phyloP scores from a whole-genome alignment of 495 filamentous ascomycete genomes.

The Annulohypoxylon bovei region DNA sequence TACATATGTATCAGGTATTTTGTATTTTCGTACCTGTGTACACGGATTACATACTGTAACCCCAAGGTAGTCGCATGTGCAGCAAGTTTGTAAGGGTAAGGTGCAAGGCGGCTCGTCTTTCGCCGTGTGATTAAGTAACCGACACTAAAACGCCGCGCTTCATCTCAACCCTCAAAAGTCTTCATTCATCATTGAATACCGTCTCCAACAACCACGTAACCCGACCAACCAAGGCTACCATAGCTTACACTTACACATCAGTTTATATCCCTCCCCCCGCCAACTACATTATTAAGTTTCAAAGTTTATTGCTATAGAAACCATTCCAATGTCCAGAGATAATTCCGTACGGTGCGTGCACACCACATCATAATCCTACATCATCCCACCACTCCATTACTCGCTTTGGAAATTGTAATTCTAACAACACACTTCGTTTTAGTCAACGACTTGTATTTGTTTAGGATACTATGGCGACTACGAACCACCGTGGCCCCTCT shows the following conservation, averaged over 20 bases:
- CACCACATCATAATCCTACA: not conserved
- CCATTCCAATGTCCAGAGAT: conserved; percentile 28
- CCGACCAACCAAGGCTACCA: conserved; percentile 5
- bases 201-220: conserved; percentile 18
- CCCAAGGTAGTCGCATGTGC: conserved; percentile 31
- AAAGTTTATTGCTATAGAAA: conserved; percentile 9
- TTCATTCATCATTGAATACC: conserved; percentile 37
- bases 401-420: conserved; percentile 2
- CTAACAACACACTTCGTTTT: not conserved
- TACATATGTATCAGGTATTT: conserved; percentile 4
- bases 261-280: not conserved
- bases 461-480: conserved; percentile 45
- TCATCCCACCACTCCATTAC: not conserved
- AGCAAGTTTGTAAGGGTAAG: not conserved
- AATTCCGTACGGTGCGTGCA: conserved; percentile 25
- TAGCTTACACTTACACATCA: not conserved
- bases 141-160: conserved; percentile 46
- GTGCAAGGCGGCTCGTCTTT: conserved; percentile 9
- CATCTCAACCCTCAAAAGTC: conserved; percentile 46
- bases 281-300: conserved; percentile 10
- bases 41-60: not conserved
- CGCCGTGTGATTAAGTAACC: conserved; percentile 41
- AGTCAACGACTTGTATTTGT: conserved; percentile 14
- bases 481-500: conserved; percentile 42
- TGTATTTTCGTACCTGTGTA: conserved; percentile 14